Evolutionary conservation across 2,329 filamentous ascomycete genomes (phyloP).

Genomic region (Colletotrichum plurivorum): DNA sequence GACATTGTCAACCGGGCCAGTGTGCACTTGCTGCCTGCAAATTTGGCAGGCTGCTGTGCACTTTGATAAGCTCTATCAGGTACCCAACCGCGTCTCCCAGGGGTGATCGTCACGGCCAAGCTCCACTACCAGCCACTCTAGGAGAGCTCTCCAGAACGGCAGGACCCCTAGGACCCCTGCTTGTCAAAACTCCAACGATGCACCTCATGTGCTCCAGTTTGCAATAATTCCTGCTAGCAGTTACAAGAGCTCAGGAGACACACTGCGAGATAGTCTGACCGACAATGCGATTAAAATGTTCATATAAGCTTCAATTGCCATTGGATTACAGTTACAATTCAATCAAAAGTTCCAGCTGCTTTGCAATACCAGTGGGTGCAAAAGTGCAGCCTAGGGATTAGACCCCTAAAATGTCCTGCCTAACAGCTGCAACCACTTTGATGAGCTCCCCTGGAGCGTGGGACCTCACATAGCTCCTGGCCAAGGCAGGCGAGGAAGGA

Average conservation of each 20-base stretch:
- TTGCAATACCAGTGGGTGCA: neutral
- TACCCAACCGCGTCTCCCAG: conserved; percentile 29
- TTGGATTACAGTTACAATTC: fast-evolving
- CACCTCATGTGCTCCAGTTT: conserved; percentile 46
- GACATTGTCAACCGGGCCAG: conserved; percentile 32
- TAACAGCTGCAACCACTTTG: conserved; percentile 36
- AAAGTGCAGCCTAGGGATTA: neutral
- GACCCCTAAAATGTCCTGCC: conserved; percentile 6
- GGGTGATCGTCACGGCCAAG: conserved; percentile 31
- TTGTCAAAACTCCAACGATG: conserved; percentile 24
- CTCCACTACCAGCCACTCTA: conserved; percentile 47
- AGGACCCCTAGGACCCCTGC: conserved; percentile 29
- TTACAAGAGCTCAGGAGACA: neutral
- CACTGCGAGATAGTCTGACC: neutral
- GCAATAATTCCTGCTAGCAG: conserved; percentile 51
- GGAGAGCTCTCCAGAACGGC: conserved; percentile 27
- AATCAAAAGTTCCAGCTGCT: fast-evolving
- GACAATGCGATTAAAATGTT: neutral
- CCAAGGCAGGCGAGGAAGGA: conserved; percentile 37
- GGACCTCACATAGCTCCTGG: conserved; percentile 38
- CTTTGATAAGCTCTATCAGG: conserved; percentile 1
- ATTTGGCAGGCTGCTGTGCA: conserved; percentile 24
- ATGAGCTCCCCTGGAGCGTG: conserved; percentile 32
- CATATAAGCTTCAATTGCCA: neutral
- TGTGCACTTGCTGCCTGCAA: conserved; percentile 22